Evolutionary conservation across 768 basidiomycete genomes (phyloP).

Genomic region (Trametes elegans): DNA sequence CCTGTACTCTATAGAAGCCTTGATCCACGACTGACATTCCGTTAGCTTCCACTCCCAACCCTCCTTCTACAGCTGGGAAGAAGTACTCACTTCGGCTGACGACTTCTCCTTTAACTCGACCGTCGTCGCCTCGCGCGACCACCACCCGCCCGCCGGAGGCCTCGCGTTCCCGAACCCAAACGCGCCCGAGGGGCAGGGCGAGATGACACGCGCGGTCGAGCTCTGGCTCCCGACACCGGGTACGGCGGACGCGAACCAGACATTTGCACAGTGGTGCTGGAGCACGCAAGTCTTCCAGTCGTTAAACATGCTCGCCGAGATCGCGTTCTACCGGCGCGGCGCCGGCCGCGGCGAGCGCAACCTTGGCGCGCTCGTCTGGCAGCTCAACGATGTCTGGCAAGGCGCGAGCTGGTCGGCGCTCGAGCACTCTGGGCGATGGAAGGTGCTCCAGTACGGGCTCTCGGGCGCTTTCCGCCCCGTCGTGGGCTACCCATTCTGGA

Average conservation of each 20-base stretch:
- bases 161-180: slow-evolving; percentile 57
- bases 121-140: slow-evolving; percentile 53
- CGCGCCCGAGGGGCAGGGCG: slow-evolving; percentile 47
- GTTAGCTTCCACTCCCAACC: slow-evolving; percentile 60
- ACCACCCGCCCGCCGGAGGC: slow-evolving; percentile 52
- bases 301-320: slow-evolving; percentile 57
- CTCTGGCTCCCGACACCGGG: slow-evolving; percentile 54
- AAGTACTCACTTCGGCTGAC: slow-evolving; percentile 46
- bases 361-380: slow-evolving; percentile 57
- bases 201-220: slow-evolving; percentile 52
- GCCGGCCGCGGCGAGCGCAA: slow-evolving; percentile 58
- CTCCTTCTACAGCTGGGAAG: slow-evolving; percentile 60
- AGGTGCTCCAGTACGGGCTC: slow-evolving; percentile 53
- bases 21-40: not conserved
- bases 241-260: slow-evolving; percentile 49
- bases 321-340: slow-evolving; percentile 59
- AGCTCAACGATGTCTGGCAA: slow-evolving; percentile 62
- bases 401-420: slow-evolving; percentile 54
- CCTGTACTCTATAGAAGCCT: not conserved
- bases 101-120: slow-evolving; percentile 60
- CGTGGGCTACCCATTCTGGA: slow-evolving; percentile 57
- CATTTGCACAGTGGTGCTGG: slow-evolving; percentile 64
- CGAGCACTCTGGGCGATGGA: slow-evolving; percentile 60
- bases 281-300: slow-evolving; percentile 61
- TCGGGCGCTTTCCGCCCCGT: slow-evolving; percentile 45